Evolutionary conservation across 2,329 filamentous ascomycete genomes (phyloP).

Genomic region (Scytalidium lignicola): DNA sequence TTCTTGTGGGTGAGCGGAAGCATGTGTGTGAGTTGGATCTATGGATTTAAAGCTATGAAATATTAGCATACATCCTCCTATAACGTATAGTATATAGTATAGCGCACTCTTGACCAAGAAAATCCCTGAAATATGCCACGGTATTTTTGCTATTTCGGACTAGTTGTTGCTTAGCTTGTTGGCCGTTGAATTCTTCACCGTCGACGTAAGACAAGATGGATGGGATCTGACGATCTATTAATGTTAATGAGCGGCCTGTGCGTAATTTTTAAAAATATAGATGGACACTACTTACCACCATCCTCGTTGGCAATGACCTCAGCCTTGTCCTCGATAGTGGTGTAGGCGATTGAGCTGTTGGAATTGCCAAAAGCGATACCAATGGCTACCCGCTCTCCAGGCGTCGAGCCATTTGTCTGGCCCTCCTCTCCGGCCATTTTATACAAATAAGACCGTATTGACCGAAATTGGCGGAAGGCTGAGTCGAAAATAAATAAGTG

Average conservation of each 20-base stretch:
- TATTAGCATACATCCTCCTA: constrained; percentile 14
- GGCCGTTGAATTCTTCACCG: constrained; percentile 93
- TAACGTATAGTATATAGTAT: background rate
- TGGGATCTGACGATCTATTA: constrained; percentile 87
- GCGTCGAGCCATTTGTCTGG: constrained; percentile 32
- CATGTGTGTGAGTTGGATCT: constrained; percentile 91
- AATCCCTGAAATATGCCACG: constrained; percentile 92
- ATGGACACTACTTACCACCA: constrained; percentile 60
- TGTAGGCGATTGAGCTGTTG: constrained; percentile 95
- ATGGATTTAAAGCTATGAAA: constrained; percentile 78
- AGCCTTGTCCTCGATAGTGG: constrained; percentile 87
- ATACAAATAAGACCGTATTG: constrained; percentile 1
- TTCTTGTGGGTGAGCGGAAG: constrained; percentile 84
- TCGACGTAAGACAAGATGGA: constrained; percentile 90
- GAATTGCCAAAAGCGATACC: constrained; percentile 98
- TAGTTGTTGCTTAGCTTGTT: constrained; percentile 90
- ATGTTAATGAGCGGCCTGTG: background rate
- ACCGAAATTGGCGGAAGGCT: background rate
- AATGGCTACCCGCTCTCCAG: constrained; percentile 66
- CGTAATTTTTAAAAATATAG: background rate
- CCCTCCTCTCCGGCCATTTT: constrained; percentile 25
- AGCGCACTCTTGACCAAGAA: constrained; percentile 83
- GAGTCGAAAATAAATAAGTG: background rate
- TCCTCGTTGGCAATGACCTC: constrained; percentile 99
- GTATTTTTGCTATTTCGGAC: constrained; percentile 92